A percentile compares a stretch with the other conserved stretches of the same genome.
Evolutionary conservation across 176 grass and related monocot genomes (phyloP).

Genomic region (Oropetium thomaeum): DNA sequence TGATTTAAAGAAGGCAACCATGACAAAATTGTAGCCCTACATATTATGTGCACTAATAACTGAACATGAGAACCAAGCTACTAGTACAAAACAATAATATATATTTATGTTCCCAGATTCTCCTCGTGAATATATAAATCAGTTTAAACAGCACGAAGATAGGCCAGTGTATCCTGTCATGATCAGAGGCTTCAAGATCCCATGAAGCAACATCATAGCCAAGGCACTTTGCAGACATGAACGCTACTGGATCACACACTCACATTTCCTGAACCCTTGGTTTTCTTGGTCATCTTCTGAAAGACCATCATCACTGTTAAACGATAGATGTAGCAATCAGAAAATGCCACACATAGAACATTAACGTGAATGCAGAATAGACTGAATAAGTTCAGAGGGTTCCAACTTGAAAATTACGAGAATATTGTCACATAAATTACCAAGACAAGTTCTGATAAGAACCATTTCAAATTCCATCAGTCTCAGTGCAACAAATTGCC

Average conservation of each 20-base stretch:
- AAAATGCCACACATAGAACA: background rate
- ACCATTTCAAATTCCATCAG: background rate
- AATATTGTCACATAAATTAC: background rate
- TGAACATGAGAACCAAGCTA: constrained; percentile 8
- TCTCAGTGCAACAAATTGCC: background rate
- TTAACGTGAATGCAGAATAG: background rate
- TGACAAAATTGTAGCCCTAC: constrained; percentile 47
- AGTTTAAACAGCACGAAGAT: background rate
- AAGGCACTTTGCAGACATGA: constrained; percentile 7
- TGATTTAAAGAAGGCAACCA: constrained; percentile 2
- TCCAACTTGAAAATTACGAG: background rate
- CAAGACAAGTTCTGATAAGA: background rate
- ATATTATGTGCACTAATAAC: constrained; percentile 22
- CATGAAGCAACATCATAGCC: background rate
- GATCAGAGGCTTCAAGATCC: background rate
- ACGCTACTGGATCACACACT: constrained; percentile 73
- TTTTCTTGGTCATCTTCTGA: constrained; percentile 66
- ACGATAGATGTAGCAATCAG: constrained; percentile 12
- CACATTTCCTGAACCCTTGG: constrained; percentile 66
- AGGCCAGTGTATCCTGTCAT: background rate
- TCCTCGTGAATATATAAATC: background rate
- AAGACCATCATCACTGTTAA: constrained; percentile 59
- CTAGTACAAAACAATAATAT: constrained; percentile 23
- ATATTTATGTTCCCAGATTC: background rate
- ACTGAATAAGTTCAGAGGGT: background rate